Base-by-base conservation (phyloP, 1,139 yeast genomes). In the Debaryomycetaceae sp. region DNA sequence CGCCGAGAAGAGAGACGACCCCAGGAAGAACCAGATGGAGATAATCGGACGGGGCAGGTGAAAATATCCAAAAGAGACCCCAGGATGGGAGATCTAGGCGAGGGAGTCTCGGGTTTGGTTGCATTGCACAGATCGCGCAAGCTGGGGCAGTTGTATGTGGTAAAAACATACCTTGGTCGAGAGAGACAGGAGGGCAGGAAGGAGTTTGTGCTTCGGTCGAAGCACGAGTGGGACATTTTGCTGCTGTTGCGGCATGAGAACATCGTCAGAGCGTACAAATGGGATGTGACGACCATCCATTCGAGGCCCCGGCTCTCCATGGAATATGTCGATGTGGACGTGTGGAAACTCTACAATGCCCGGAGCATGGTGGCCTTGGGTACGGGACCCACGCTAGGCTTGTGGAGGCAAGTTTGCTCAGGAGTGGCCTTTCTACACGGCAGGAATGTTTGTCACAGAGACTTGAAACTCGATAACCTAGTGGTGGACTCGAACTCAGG, bases 71-170 rank as follows among this genome's bases (percentile, higher is more conserved):
- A 37, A 24, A 27, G 24, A 13, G 52, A 46, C 34, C 27, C 14
- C 6, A 44, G 36, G 17, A 5, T 49, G 9, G 33, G 36, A n/a
- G 23, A 31, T 5, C 27, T 70, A 4, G 76, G 75, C 1, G 31
- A 52, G 9, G 83, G 83, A 0, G 57, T 71, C 3, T 70, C 78
- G 0, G 80, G 78, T 0, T 53, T 52, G 9, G 80, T 75, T 3
- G 71, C 64, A 5, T 56, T 75, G 9, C 66, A 58, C 47, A 50
- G 56, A 39, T 52, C 59, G 34, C 59, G 11, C 40, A 9, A 45
- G n/a, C 47, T 43, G 5, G 40, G 33, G 6, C 49, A 49, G 33
- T 38, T 44, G 4, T 74, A 65, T 48, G 81, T 75, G 1, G 64
- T 75, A 22, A 78, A 78, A 55, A 58, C 58, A 3, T 75, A 72